A percentile compares a stretch with the other conserved stretches of the same genome.
These are phyloP conservation scores for Saccharomycopsis guyanensis DNA, from an alignment of 805 yeast genomes.

Conservation along the genomic window DNA sequence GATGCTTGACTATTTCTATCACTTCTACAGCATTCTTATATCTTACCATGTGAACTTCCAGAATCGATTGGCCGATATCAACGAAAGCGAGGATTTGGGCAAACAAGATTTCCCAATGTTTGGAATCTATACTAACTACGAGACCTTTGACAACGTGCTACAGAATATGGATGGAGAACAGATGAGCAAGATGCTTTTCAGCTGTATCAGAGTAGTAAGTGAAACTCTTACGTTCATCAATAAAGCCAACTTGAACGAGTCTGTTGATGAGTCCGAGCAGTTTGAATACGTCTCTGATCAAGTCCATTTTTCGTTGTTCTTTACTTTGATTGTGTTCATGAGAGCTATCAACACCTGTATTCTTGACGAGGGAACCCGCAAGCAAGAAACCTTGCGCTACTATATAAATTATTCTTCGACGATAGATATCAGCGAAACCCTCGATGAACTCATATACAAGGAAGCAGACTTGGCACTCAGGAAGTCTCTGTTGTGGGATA, in stretches of 20 bases:
- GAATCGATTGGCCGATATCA: conserved; percentile 4
- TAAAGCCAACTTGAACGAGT: conserved; percentile 11
- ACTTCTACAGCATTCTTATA: conserved; percentile 39
- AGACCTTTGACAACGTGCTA: conserved; percentile 14
- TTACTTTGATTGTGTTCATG: conserved; percentile 8
- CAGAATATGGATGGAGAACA: background rate
- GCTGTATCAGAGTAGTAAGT: conserved; percentile 4
- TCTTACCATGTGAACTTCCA: conserved; percentile 27
- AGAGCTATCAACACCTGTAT: background rate
- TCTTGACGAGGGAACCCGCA: background rate
- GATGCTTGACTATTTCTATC: conserved; percentile 47
- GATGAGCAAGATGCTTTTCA: conserved; percentile 11
- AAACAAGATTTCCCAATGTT: background rate
- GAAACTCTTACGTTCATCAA: conserved; percentile 12
- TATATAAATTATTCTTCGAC: background rate
- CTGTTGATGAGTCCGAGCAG: conserved; percentile 35
- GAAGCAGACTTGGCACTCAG: background rate
- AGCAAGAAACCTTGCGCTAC: background rate
- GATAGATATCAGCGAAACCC: background rate
- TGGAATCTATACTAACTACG: conserved; percentile 3
- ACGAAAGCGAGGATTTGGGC: conserved; percentile 2
- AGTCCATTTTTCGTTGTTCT: conserved; percentile 35
- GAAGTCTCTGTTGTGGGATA: background rate
- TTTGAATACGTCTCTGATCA: conserved; percentile 56
- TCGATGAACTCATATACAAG: background rate